A percentile compares a stretch with the other conserved stretches of the same genome.
Evolutionary conservation across 805 yeast species (phyloP).

Genomic region (Lipomyces lipofer): DNA sequence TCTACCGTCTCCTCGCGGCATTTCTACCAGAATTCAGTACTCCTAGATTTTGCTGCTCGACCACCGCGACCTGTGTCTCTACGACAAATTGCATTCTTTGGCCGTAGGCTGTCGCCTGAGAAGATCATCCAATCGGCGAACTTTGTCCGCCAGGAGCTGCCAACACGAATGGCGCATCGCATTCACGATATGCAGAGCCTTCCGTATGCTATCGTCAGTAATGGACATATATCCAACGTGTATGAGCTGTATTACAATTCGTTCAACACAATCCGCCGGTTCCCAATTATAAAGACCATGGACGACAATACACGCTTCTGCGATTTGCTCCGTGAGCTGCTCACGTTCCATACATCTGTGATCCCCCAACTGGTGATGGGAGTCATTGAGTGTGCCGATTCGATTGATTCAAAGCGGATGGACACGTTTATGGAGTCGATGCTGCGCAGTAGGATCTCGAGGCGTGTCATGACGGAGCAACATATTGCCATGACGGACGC

Average conservation of each 20-base stretch:
- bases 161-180: slow-evolving; percentile 79
- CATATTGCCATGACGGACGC: slow-evolving; percentile 77
- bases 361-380: slow-evolving; percentile 93
- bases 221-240: slow-evolving; percentile 80
- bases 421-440: slow-evolving; percentile 75
- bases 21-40: slow-evolving; percentile 77
- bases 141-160: slow-evolving; percentile 82
- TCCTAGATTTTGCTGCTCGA: slow-evolving; percentile 61
- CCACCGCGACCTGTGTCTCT: slow-evolving; percentile 87
- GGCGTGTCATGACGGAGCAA: slow-evolving; percentile 89
- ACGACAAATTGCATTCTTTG: slow-evolving; percentile 88
- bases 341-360: slow-evolving; percentile 74
- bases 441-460: slow-evolving; percentile 72
- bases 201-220: slow-evolving; percentile 82
- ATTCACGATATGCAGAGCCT: slow-evolving; percentile 74
- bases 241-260: slow-evolving; percentile 87
- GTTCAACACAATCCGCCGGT: slow-evolving; percentile 79
- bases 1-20: slow-evolving; percentile 53
- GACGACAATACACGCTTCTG: slow-evolving; percentile 79
- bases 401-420: slow-evolving; percentile 60
- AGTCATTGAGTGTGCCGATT: slow-evolving; percentile 67
- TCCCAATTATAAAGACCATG: slow-evolving; percentile 63
- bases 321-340: slow-evolving; percentile 56
- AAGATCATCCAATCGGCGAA: slow-evolving; percentile 82
- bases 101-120: slow-evolving; percentile 70